Evolutionary conservation across 495 filamentous ascomycete species (phyloP).

Genomic region (Letharia columbiana): DNA sequence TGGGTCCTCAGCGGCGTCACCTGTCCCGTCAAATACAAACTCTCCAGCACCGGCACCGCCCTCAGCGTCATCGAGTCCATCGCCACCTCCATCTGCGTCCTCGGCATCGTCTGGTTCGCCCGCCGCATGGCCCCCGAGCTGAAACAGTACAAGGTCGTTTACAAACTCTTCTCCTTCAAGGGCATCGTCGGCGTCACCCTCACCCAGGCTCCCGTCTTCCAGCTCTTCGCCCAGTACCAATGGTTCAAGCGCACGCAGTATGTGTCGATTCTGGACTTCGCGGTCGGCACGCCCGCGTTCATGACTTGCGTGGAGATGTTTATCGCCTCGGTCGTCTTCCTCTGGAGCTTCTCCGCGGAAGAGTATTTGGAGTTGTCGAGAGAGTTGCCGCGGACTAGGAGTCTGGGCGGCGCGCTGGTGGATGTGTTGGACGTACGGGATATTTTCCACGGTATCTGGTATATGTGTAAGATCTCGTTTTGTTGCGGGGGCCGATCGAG

Average conservation of each 20-base stretch:
- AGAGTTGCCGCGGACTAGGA: not conserved
- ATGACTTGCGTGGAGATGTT: not conserved
- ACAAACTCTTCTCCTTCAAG: not conserved
- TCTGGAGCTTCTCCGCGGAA: not conserved
- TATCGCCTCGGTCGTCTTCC: not conserved
- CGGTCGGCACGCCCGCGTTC: not conserved
- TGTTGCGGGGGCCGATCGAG: not conserved
- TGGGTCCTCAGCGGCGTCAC: not conserved
- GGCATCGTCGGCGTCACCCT: slow-evolving; percentile 4
- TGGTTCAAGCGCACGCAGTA: not conserved
- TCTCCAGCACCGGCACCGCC: not conserved
- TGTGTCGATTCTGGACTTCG: not conserved
- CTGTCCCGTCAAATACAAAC: not conserved
- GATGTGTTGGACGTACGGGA: not conserved
- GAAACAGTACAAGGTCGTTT: not conserved
- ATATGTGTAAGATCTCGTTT: not conserved
- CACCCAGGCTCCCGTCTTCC: not conserved
- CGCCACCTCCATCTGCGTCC: not conserved
- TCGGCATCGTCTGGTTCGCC: slow-evolving; percentile 7
- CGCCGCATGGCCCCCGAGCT: not conserved
- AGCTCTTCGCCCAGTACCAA: not conserved
- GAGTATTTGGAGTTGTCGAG: not conserved
- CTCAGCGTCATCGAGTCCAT: slow-evolving; percentile 5
- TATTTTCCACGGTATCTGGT: not conserved
- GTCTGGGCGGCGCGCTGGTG: not conserved